phyloP scores from a whole-genome alignment of 495 filamentous ascomycete genomes.

The Penicillium mononematosum region DNA sequence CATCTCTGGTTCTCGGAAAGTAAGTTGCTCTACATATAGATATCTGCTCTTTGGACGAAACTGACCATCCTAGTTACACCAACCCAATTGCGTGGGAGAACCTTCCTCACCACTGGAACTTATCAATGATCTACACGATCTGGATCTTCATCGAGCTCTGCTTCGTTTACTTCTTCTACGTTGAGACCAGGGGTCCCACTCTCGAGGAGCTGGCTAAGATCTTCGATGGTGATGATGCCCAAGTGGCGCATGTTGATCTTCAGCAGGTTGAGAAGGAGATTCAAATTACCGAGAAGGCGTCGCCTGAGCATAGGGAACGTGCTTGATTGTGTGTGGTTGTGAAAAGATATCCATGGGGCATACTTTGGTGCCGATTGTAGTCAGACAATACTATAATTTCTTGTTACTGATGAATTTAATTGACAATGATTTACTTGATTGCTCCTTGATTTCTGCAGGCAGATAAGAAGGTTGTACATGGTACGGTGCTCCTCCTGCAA shows the following conservation, averaged over 20 bases:
- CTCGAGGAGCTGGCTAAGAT: slow-evolving; percentile 63
- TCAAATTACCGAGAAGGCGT: slow-evolving; percentile 3
- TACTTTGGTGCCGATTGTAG: not conserved
- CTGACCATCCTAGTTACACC: slow-evolving; percentile 18
- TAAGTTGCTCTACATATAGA: slow-evolving; percentile 26
- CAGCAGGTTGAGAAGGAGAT: slow-evolving; percentile 22
- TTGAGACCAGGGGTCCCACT: slow-evolving; percentile 62
- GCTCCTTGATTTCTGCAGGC: too few species aligned
- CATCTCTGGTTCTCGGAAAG: slow-evolving; percentile 53
- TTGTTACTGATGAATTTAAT: not conserved
- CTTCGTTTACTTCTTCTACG: slow-evolving; percentile 63
- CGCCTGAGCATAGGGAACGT: not conserved
- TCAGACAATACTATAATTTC: not conserved
- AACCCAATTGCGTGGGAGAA: slow-evolving; percentile 57
- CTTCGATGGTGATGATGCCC: slow-evolving; percentile 57
- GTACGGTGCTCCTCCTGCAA: too few species aligned
- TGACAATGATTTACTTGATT: not conserved
- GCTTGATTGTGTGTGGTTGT: slow-evolving; percentile 1
- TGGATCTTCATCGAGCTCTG: slow-evolving; percentile 59
- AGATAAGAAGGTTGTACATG: too few species aligned
- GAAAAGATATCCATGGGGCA: not conserved
- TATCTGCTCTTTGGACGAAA: not conserved
- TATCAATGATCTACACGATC: slow-evolving; percentile 57
- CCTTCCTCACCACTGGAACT: slow-evolving; percentile 52
- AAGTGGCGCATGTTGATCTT: slow-evolving; percentile 33